Percentiles rank a stretch among this genome's conserved stretches.
phyloP scores from a whole-genome alignment of 257 asterid genomes.

The Nicotiana sylvestris region DNA sequence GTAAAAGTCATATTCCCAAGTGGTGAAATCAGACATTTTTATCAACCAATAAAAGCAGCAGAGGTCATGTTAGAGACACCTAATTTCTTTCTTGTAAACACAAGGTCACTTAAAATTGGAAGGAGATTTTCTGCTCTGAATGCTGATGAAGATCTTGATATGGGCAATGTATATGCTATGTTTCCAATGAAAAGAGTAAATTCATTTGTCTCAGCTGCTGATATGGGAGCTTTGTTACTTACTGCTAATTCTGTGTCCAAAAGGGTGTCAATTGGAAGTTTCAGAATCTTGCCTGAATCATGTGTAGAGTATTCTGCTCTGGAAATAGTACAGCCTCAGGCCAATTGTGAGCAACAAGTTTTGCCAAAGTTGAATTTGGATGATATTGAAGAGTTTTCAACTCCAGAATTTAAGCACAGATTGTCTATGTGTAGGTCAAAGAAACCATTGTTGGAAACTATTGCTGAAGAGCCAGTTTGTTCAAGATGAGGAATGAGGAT shows the following conservation, averaged over 20 bases:
- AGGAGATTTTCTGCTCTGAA: constrained; percentile 57
- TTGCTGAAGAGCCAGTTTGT: constrained; percentile 54
- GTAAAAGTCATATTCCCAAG: constrained; percentile 48
- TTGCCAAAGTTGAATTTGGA: constrained; percentile 56
- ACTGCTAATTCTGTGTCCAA: constrained; percentile 57
- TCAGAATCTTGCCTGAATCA: constrained; percentile 53
- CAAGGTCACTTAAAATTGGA: constrained; percentile 61
- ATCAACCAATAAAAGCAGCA: constrained; percentile 50
- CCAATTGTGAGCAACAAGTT: neutral
- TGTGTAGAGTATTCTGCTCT: neutral
- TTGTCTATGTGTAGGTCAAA: constrained; percentile 66
- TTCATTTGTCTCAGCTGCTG: constrained; percentile 58
- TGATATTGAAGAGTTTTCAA: constrained; percentile 49
- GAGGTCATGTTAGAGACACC: constrained; percentile 65
- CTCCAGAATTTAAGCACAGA: constrained; percentile 50
- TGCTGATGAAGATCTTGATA: constrained; percentile 86
- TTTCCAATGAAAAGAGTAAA: constrained; percentile 71
- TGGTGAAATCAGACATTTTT: constrained; percentile 39
- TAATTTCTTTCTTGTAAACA: constrained; percentile 50
- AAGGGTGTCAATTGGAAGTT: constrained; percentile 32
- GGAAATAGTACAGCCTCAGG: neutral
- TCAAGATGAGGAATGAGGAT: constrained; percentile 26
- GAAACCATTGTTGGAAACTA: constrained; percentile 87
- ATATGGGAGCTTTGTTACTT: constrained; percentile 58
- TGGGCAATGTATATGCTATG: constrained; percentile 53